Evolutionary conservation across 192 early-diverging fungal species (phyloP).

Genomic region (Coemansia sp.): DNA sequence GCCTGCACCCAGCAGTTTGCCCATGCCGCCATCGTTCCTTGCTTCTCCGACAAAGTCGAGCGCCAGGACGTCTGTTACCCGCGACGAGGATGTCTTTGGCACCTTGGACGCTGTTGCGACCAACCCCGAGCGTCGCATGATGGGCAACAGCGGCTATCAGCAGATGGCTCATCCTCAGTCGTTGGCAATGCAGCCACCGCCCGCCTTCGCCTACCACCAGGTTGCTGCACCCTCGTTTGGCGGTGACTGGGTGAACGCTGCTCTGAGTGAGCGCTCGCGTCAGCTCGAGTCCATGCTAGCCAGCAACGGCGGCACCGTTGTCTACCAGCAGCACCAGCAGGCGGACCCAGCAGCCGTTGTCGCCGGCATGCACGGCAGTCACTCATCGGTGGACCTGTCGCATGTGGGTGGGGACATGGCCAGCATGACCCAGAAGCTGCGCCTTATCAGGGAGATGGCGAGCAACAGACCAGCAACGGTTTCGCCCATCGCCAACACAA

Average conservation of each 20-base stretch:
- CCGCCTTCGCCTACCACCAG: background rate
- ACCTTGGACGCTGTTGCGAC: background rate
- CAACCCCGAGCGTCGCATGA: conserved; percentile 3
- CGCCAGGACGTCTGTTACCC: conserved; percentile 3
- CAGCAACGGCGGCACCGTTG: conserved; percentile 1
- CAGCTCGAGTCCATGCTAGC: conserved; percentile 40
- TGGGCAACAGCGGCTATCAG: conserved; percentile 11
- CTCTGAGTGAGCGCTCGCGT: conserved; percentile 38
- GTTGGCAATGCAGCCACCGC: background rate
- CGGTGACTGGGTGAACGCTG: conserved; percentile 7
- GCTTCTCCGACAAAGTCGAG: conserved; percentile 21
- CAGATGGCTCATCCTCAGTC: conserved; percentile 4
- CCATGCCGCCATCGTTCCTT: conserved; percentile 42
- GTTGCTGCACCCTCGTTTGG: conserved; percentile 10
- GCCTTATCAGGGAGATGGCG: conserved; percentile 33
- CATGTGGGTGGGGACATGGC: conserved; percentile 23
- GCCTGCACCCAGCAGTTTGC: conserved; percentile 42
- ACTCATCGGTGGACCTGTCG: conserved; percentile 28
- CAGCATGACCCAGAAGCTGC: conserved; percentile 48
- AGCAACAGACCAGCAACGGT: conserved; percentile 33
- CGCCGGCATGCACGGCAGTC: conserved; percentile 8
- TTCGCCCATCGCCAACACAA: conserved; percentile 8
- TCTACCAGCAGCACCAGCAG: background rate
- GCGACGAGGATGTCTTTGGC: conserved; percentile 45
- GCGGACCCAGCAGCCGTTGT: background rate